phyloP scores from a whole-genome alignment of 2,329 filamentous ascomycete genomes.

The Colletotrichum acutatum region DNA sequence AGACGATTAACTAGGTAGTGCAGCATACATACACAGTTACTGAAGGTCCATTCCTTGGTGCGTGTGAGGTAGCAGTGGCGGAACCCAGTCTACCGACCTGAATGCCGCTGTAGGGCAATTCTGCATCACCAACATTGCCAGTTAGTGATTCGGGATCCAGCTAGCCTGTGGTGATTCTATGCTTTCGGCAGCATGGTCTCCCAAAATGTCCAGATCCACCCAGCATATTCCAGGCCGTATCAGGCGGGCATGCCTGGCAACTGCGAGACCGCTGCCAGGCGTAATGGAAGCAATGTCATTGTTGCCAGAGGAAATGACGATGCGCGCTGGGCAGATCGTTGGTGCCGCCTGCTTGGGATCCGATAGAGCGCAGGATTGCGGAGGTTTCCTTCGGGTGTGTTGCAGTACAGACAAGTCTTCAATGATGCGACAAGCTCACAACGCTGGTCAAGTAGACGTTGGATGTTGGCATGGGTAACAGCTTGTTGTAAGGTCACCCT shows the following conservation, averaged over 20 bases:
- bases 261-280: neutral
- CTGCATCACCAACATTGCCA: neutral
- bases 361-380: neutral
- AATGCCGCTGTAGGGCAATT: neutral
- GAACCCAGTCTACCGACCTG: neutral
- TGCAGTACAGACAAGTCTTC: neutral
- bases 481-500: neutral
- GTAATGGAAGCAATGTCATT: neutral
- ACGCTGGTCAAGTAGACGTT: neutral
- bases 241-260: neutral
- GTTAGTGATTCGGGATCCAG: neutral
- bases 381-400: neutral
- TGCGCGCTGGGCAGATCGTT: neutral
- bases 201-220: conserved; percentile 7
- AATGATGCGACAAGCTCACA: neutral
- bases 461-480: neutral
- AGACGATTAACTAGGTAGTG: neutral
- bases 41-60: neutral
- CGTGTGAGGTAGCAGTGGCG: neutral
- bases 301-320: conserved; percentile 1
- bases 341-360: neutral
- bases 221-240: neutral
- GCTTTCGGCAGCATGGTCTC: conserved; percentile 7
- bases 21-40: neutral
- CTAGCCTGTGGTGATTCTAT: conserved; percentile 10